Evolutionary conservation across 768 basidiomycete genomes (phyloP), one percentile per base, ranked within the genome.

Genomic region (Russula brevipes): DNA sequence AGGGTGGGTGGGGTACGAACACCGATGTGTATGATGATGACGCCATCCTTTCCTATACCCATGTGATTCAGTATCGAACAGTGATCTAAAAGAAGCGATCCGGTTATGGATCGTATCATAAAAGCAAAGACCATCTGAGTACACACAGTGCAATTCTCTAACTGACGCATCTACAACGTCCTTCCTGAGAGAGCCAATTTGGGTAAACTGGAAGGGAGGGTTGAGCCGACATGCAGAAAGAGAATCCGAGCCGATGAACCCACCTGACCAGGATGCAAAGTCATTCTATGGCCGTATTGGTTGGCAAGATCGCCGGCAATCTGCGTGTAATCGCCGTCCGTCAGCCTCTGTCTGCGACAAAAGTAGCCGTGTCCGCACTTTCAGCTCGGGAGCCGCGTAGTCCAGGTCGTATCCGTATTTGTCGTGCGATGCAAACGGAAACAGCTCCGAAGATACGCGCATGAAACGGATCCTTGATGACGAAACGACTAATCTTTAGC

Each of bases 391-490:
- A 5, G 82, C 77, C 6, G 90, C 93, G 63, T 90, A 94, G 8
- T 83, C 81, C 31, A 98, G 80, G 16, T 85, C 81, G 73, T 98
- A 97, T 0, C 93, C 93, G 69, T 93, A 83, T 19, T 78, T 79
- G 17, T 75, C 78, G 68, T 98, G 95, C 1, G 89, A 89, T 0
- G 94, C 93, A 69, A 88, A 97, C 1, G 94, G 94, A 74, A 97
- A 96, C 83, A 97, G 87, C 66, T 94, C 91, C 8, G 91, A 93
- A 0, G 92, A 94, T 66, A 96, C 72, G 50, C 94, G 83, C 76
- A 95, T 83, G 74, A 94, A 96, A n/a, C 82, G 83, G 59, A 96
- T 94, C 52, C 85, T 79, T 60, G 42, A 49, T 52, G 50, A 36
- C 24, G n/a, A 36, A n/a, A 30, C n/a, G 50, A 31, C 58, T 39